Evolutionary conservation across 1,139 yeast species (phyloP).

Genomic region (Candida sanyaensis): DNA sequence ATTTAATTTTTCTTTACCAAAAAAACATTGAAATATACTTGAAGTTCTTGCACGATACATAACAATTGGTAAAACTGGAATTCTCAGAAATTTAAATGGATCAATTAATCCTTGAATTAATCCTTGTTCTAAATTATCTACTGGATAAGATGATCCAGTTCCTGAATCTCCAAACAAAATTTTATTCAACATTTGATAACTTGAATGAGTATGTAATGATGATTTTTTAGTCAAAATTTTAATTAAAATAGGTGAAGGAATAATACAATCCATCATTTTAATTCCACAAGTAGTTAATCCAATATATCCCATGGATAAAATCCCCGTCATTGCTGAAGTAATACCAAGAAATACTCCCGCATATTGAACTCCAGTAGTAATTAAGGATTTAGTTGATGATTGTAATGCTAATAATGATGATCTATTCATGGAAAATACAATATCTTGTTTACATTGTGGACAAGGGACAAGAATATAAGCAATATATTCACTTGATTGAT

Average conservation of each 20-base stretch:
- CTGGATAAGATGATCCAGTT: conserved; percentile 14
- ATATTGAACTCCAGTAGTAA: conserved; percentile 28
- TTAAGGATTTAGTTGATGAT: conserved; percentile 20
- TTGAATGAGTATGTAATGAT: conserved; percentile 7
- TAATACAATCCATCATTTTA: conserved; percentile 38
- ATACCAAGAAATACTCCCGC: conserved; percentile 39
- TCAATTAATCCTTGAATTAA: conserved; percentile 38
- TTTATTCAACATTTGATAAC: conserved; percentile 18
- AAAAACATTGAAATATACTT: conserved; percentile 32
- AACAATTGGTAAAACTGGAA: conserved; percentile 43
- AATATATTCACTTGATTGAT: conserved; percentile 6
- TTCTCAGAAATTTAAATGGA: conserved; percentile 41
- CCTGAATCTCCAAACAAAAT: conserved; percentile 20
- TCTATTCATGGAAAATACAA: conserved; percentile 35
- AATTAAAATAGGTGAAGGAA: conserved; percentile 38
- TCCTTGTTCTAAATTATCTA: conserved; percentile 37
- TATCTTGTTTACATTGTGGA: conserved; percentile 46
- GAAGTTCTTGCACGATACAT: conserved; percentile 42
- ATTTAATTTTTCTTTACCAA: conserved; percentile 21
- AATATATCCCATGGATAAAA: conserved; percentile 43
- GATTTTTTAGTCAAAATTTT: conserved; percentile 26
- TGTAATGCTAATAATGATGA: conserved; percentile 29
- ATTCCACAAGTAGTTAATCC: conserved; percentile 45
- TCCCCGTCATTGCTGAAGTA: conserved; percentile 44
- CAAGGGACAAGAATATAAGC: conserved; percentile 36